These are phyloP conservation scores for Melaleuca quinquenervia DNA, from an alignment of 345 rosid species.

Conservation along the genomic window DNA sequence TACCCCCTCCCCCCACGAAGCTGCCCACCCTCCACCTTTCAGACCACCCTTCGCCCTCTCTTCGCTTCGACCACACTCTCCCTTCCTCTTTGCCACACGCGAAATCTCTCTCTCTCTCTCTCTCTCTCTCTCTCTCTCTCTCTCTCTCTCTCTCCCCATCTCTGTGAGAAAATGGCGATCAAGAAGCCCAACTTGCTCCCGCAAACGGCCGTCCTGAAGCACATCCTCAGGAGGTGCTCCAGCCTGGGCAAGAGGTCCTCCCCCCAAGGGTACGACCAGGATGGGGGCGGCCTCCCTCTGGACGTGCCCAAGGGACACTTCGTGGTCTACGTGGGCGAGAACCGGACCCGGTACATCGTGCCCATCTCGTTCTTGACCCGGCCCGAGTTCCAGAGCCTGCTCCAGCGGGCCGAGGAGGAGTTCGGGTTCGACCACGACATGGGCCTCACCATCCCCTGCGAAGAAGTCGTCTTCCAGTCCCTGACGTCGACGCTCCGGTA, in stretches of 20 bases:
- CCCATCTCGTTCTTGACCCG: slow-evolving; percentile 25
- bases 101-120: not conserved
- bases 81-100: not conserved
- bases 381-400: slow-evolving; percentile 34
- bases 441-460: slow-evolving; percentile 47
- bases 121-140: too few species aligned
- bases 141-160: not conserved
- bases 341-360: slow-evolving; percentile 28
- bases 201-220: slow-evolving; percentile 28
- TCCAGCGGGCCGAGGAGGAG: slow-evolving; percentile 37
- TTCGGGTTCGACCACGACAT: slow-evolving; percentile 42
- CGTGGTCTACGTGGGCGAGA: slow-evolving; percentile 37
- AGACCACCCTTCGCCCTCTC: not conserved
- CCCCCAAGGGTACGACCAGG: not conserved
- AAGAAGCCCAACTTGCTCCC: slow-evolving; percentile 20
- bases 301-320: slow-evolving; percentile 43
- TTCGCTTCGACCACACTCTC: not conserved
- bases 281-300: slow-evolving; percentile 8
- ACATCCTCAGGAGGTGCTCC: slow-evolving; percentile 35
- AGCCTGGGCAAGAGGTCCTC: slow-evolving; percentile 26
- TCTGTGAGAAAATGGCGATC: not conserved
- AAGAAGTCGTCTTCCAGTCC: slow-evolving; percentile 33
- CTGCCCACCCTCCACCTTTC: not conserved
- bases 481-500: slow-evolving; percentile 20
- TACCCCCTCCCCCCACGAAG: not conserved